A percentile compares a stretch with the other conserved stretches of the same genome.
Conservation (phyloP, 805 yeast genomes). For the Geotrichum ghanense region DNA sequence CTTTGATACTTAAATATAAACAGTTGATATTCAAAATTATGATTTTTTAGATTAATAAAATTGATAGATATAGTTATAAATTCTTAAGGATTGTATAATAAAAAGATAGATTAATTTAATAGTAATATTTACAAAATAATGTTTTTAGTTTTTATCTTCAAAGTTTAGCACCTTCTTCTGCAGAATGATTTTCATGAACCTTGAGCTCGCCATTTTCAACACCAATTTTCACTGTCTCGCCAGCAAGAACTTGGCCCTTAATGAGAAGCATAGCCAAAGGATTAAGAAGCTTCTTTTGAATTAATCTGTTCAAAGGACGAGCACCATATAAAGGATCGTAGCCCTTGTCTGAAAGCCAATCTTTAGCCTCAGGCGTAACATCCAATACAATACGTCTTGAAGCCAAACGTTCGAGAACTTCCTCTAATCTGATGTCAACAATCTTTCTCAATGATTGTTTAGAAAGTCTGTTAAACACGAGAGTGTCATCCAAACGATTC, state of each 20-base stretch:
- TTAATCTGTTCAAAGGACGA: slow-evolving; percentile 83
- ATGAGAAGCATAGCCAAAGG: slow-evolving; percentile 76
- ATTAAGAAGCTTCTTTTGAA: slow-evolving; percentile 74
- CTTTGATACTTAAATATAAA: no score
- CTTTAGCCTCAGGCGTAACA: slow-evolving; percentile 53
- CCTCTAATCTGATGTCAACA: slow-evolving; percentile 74
- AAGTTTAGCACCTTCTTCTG: no score
- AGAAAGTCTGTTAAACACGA: slow-evolving; percentile 84
- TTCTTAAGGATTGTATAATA: no score
- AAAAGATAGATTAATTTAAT: no score
- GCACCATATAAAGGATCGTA: slow-evolving; percentile 93
- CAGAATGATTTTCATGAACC: slow-evolving; percentile 36
- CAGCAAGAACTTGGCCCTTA: slow-evolving; percentile 60
- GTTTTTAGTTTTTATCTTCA: no score
- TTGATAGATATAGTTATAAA: no score
- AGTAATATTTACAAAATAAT: no score
- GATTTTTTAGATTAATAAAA: no score
- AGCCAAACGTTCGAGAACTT: slow-evolving; percentile 64
- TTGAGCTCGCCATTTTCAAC: slow-evolving; percentile 34
- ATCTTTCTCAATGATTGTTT: slow-evolving; percentile 63
- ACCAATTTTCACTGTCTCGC: slow-evolving; percentile 41
- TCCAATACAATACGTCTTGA: slow-evolving; percentile 63
- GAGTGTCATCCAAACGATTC: slow-evolving; percentile 87
- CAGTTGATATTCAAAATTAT: no score
- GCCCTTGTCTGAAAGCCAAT: slow-evolving; percentile 73